A percentile compares a stretch with the other conserved stretches of the same genome.
Evolutionary conservation across 495 filamentous ascomycete genomes (phyloP).

Genomic region (Tetracladium setigerum): DNA sequence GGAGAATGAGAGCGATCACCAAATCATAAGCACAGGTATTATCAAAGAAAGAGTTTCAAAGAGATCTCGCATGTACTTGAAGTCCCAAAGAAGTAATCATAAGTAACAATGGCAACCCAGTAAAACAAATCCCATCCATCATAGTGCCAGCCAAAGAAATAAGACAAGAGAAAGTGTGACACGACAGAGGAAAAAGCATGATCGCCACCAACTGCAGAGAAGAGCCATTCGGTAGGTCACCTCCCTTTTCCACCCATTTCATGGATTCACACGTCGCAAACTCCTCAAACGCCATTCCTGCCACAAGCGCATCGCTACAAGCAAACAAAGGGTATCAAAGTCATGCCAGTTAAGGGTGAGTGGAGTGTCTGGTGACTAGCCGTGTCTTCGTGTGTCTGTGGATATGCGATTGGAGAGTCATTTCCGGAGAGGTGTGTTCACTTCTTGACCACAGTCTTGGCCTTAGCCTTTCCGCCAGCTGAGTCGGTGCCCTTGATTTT

Average conservation of each 20-base stretch:
- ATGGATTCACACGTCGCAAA: constrained; percentile 5
- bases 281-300: constrained; percentile 21
- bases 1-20: too few species aligned
- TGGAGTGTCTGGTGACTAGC: constrained; percentile 12
- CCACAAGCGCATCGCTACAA: not conserved
- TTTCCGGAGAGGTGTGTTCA: constrained; percentile 8
- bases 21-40: not conserved
- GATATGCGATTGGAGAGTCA: constrained; percentile 10
- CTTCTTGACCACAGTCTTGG: constrained; percentile 12
- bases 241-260: not conserved
- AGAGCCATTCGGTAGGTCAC: constrained; percentile 14
- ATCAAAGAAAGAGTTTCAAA: constrained; percentile 4
- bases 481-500: constrained; percentile 29
- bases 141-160: constrained; percentile 3
- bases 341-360: constrained; percentile 12
- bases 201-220: too few species aligned
- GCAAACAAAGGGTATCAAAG: constrained; percentile 14
- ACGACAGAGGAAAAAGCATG: too few species aligned
- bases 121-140: too few species aligned
- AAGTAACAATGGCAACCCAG: not conserved
- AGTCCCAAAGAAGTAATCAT: constrained; percentile 9
- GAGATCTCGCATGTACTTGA: constrained; percentile 12
- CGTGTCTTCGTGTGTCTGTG: constrained; percentile 3
- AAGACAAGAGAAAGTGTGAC: not conserved
- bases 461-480: constrained; percentile 19